Conservation (phyloP, 192 early-diverging fungal species). For the Rhizophagus prolifer region DNA sequence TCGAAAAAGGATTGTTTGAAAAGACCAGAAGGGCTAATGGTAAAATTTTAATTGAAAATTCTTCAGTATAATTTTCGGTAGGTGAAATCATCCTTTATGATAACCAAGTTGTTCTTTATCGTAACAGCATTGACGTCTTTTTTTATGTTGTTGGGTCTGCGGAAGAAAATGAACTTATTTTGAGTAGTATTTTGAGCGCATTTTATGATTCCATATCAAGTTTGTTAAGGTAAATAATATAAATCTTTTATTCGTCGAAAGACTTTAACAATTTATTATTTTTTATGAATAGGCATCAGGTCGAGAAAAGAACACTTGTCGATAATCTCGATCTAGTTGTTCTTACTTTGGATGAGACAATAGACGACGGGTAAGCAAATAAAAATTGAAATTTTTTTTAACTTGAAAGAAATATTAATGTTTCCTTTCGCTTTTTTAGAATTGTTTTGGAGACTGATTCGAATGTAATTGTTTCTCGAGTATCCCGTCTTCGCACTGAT, state of each 20-base stretch:
- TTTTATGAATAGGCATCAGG: conserved; percentile 63
- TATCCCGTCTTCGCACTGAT: conserved; percentile 74
- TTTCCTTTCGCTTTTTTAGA: conserved; percentile 34
- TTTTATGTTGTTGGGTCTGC: conserved; percentile 88
- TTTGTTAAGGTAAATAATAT: conserved; percentile 66
- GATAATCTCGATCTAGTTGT: conserved; percentile 91
- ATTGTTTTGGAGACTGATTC: conserved; percentile 76
- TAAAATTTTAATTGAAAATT: conserved; percentile 33
- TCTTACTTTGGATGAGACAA: conserved; percentile 88
- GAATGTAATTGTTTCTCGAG: conserved; percentile 71
- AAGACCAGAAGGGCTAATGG: conserved; percentile 84
- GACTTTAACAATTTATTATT: background rate
- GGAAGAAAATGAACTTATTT: conserved; percentile 94
- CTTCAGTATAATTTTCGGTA: conserved; percentile 20
- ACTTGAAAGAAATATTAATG: background rate
- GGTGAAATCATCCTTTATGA: conserved; percentile 94
- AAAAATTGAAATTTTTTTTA: background rate
- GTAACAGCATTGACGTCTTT: conserved; percentile 81
- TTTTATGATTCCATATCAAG: conserved; percentile 84
- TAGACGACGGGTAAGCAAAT: conserved; percentile 84
- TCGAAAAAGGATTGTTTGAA: conserved; percentile 89
- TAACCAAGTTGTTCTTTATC: conserved; percentile 87
- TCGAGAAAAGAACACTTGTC: conserved; percentile 87
- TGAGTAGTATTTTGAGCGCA: conserved; percentile 72
- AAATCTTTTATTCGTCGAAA: background rate